Evolutionary conservation across 2,329 filamentous ascomycete genomes (phyloP), one percentile per base, ranked within the genome.

Genomic region (Trichoderma cornu-damae): DNA sequence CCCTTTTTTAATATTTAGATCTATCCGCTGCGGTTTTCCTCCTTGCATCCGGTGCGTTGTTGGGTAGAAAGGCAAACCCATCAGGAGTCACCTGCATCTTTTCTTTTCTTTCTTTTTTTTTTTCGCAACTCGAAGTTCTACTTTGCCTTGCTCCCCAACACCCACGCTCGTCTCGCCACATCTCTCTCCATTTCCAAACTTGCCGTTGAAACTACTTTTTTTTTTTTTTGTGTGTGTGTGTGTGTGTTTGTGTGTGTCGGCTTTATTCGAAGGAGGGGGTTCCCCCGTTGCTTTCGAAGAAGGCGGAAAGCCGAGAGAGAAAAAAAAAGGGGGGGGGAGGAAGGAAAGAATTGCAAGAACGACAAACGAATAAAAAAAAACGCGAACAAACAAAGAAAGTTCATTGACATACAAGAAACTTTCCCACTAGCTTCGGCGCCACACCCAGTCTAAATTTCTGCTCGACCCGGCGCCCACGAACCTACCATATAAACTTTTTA

Each of bases 391-490:
- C 24, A 52, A 48, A 56, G 48, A 58, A 48, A n/a, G n/a, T n/a
- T 52, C 55, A 46, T 58, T 58, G n/a, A 42, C 51, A 46, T 30
- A 55, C 51, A 47, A 16, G 26, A n/a, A n/a, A n/a, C n/a, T n/a
- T 34, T 55, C 22, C 46, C 46, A 44, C 54, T 57, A 57, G 54
- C 47, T 34, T 50, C 47, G 47, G 54, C 54, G 54, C 54, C 46
- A 57, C 54, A 50, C n/a, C 46, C 46, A 50, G 37, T 20, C 47
- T 50, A 49, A 50, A 26, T 42, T 43, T 50, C 43, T 34, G 40
- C 40, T 54, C 12, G 42, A 38, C n/a, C n/a, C 24, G 7, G 11
- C 5, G 22, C 49, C 11, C 18, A 42, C 49, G 35, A 30, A n/a
- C n/a, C n/a, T n/a, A n/a, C n/a, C 22, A n/a, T 48, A 42, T 20